Evolutionary conservation across 805 yeast genomes (phyloP), one percentile per base, ranked within the genome.

Genomic region (Dipodascus geniculatus): DNA sequence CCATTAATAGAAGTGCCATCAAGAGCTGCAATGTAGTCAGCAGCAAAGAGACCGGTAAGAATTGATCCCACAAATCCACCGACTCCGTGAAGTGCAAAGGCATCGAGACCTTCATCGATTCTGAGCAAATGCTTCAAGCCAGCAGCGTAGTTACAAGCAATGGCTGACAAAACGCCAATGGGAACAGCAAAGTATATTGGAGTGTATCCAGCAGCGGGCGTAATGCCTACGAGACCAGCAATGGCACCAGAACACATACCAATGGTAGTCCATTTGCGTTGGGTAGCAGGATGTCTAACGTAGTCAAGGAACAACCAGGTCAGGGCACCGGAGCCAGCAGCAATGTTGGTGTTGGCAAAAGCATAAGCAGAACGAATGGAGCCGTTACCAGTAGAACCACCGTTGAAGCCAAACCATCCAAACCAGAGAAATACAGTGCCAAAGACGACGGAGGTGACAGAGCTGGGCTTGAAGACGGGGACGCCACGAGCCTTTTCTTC

Each of bases 401-500:
- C 97, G 78, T 93, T 93, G 81, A 93, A 93, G 44, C 96, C 97
- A 65, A 89, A 89, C 99, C 99, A 93, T 38, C 98, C 99, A 64
- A 93, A 89, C 96, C 97, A 91, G 62, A 93, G 78, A 74, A 93
- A 86, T 11, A 87, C 84, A 20, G 97, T 89, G 53, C 99, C 99
- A 55, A 93, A 72, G 17, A 90, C 96, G 55, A 89, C 87, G 49
- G 89, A 80, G 6, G 95, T 79, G 42, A 91, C 96, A 22, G 93
- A 85, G 68, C 91, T 97, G 44, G 99, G 98, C 72, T 82, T 87
- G 74, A 89, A 90, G 67, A 85, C 85, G 58, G 96, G 96, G 60
- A 87, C 75, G 6, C 28, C 28, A 4, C 14, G 4, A 59, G 81
- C 80, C 52, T 77, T 76, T 48, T 75, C 74, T 28, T 89, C 74